Evolutionary conservation across 768 basidiomycete species (phyloP), one percentile per base, ranked within the genome.

Genomic region (Lactarius psammicola): DNA sequence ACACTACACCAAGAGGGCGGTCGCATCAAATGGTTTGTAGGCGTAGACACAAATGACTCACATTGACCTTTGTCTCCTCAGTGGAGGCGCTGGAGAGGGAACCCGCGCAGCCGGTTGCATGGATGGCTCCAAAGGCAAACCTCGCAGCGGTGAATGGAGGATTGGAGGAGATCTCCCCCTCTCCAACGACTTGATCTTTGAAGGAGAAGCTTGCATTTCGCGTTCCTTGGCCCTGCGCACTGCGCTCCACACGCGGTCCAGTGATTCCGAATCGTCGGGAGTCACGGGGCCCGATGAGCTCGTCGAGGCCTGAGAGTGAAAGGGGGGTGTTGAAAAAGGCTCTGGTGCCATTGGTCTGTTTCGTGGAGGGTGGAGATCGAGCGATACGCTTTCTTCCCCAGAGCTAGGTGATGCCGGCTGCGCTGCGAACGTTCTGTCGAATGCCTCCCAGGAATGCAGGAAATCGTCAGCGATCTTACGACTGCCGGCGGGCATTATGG

Each of bases 181-280:
- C 72, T 87, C 87, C 26, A 90, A 79, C 26, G 88, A 90, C 74
- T 85, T 84, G 54, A 90, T 86, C 74, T 90, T 90, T 34, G 85
- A 82, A 59, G 84, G 84, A 70, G 86, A 82, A 69, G 85, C 85
- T 51, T 86, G 87, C 80, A 90, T 86, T 70, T 82, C 82, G 68
- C 78, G 80, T 58, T 84, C 85, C 75, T 90, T 90, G 75, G 83
- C 79, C 73, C 83, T 81, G 54, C 87, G 82, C 60, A 90, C 81
- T 62, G 82, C 80, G 64, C 77, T 81, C 89, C 89, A 90, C n/a
- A 90, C 75, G 26, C 83, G 77, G 70, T 88, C 82, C 67, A 90
- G 76, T 17, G 76, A 76, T 11, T 68, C 71, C 56, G 67, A 69
- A 34, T 77, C 75, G 13, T 62, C 65, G 54, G 72, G 69, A 13